These are phyloP conservation scores for Penicillium palitans DNA, from an alignment of 2,329 filamentous ascomycete species.

Conservation along the genomic window DNA sequence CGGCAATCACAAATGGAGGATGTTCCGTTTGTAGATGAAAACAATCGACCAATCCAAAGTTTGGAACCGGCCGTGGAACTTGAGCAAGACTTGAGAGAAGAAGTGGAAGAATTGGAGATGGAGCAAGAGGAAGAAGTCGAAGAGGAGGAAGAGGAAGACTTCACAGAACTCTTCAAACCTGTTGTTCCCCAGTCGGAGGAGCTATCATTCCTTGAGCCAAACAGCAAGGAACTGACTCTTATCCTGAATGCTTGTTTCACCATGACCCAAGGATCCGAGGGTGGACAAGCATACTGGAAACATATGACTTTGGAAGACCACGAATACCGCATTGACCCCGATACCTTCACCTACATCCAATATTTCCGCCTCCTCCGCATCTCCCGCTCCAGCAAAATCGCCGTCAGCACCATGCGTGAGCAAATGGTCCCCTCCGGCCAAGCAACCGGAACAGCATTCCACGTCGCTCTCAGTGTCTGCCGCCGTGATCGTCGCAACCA, in stretches of 20 bases:
- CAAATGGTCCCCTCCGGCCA: constrained; percentile 51
- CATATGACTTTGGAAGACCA: constrained; percentile 57
- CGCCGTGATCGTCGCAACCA: constrained; percentile 73
- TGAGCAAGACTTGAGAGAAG: constrained; percentile 7
- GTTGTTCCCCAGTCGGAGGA: constrained; percentile 18
- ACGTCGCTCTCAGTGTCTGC: constrained; percentile 72
- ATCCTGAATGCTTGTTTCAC: constrained; percentile 63
- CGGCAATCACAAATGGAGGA: constrained; percentile 19
- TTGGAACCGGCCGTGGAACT: constrained; percentile 23
- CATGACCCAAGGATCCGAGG: constrained; percentile 59
- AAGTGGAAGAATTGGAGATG: constrained; percentile 18
- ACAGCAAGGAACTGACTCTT: constrained; percentile 65
- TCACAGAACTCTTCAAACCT: constrained; percentile 41
- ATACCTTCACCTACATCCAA: constrained; percentile 67
- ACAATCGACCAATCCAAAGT: constrained; percentile 13
- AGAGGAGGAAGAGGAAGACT: constrained; percentile 26
- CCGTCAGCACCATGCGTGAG: constrained; percentile 58
- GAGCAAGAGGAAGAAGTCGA: constrained; percentile 19
- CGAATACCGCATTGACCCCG: constrained; percentile 64
- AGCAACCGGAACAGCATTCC: constrained; percentile 59
- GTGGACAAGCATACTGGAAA: constrained; percentile 77
- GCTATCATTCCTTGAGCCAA: constrained; percentile 46
- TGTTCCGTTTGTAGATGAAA: constrained; percentile 35
- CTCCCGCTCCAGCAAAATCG: constrained; percentile 64
- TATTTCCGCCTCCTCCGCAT: constrained; percentile 68